Conservation (phyloP, 148 eudicot genomes). For the Hydrangea macrophylla region DNA sequence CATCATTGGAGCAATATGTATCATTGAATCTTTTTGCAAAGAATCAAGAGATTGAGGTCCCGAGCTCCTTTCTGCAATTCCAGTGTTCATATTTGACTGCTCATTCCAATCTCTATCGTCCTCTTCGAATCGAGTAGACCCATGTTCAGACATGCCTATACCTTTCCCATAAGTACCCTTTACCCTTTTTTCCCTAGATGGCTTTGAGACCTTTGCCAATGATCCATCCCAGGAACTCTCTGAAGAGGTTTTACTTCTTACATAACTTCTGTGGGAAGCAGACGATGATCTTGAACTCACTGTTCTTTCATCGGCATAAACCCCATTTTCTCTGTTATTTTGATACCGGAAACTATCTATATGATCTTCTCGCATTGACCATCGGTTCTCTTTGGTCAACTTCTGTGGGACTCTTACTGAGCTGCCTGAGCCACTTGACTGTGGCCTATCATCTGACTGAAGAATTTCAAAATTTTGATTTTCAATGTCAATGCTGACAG, state of each 20-base stretch:
- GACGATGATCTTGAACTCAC: conserved; percentile 55
- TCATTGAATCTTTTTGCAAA: conserved; percentile 39
- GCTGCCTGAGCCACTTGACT: conserved; percentile 36
- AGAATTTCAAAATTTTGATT: conserved; percentile 34
- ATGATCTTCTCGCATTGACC: conserved; percentile 27
- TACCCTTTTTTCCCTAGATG: conserved; percentile 59
- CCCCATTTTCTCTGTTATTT: conserved; percentile 38
- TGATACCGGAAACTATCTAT: conserved; percentile 30
- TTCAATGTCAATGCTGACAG: conserved; percentile 40
- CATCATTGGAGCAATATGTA: conserved; percentile 53
- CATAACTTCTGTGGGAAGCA: conserved; percentile 52
- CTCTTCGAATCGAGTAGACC: conserved; percentile 35
- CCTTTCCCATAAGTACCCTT: conserved; percentile 52
- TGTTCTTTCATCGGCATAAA: conserved; percentile 58
- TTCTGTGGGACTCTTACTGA: conserved; percentile 39
- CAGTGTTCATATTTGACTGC: conserved; percentile 25
- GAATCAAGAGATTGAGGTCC: conserved; percentile 34
- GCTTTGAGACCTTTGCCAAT: conserved; percentile 50
- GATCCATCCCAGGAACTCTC: conserved; percentile 94
- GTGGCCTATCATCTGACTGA: conserved; percentile 42
- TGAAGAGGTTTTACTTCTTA: conserved; percentile 71
- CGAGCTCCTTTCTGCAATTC: conserved; percentile 36
- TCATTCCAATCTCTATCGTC: conserved; percentile 39
- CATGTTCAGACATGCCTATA: conserved; percentile 34
- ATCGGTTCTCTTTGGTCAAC: conserved; percentile 39